Evolutionary conservation across 2,329 filamentous ascomycete genomes (phyloP), one percentile per base, ranked within the genome.

Genomic region (Elsinoe necatrix): DNA sequence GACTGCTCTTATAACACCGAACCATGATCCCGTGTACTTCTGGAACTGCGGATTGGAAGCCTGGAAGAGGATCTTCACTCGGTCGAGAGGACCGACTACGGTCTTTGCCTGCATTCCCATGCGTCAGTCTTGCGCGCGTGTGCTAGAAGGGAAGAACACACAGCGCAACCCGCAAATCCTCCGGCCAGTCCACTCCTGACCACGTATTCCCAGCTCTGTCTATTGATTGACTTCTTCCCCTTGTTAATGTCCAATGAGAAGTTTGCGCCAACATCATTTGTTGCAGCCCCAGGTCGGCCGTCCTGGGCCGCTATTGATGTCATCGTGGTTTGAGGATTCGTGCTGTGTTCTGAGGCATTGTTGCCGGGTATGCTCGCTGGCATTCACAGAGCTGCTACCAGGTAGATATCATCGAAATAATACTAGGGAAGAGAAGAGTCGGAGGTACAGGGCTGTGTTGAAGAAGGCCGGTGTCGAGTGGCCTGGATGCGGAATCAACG

Each of bases 31-130:
- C 1, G 89, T 84, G 69, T 97, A 98, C 73, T 95, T 95, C 55
- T 86, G 81, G 69, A 95, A 98, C 63, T 93, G 86, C 2, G 93
- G 93, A 66, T 93, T 96, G 67, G 87, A 89, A 54, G 93, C 87
- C 71, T 98, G 93, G 74, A 98, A 97, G 57, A 98, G 86, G 67
- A 98, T 98, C 74, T 98, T 98, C 66, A 98, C 93, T 63, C 93
- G 86, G 73, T 98, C 93, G 61, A 98, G 86, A 21, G 93, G 93
- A 21, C 90, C 93, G 35, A 98, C 95, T 5, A 95, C 78, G 0
- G 92, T 96, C 78, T 98, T 98, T 60, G 87, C 93, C 90, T 95
- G 64, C 54, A 12, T 4, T 51, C 18, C 1, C 39, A 31, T 37
- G 57, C 60, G 57, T 42, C 45, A 56, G 52, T 34, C 7, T 11